Evolutionary conservation across 2,329 filamentous ascomycete genomes (phyloP).

Genomic region (Dactylellina drechsleri): DNA sequence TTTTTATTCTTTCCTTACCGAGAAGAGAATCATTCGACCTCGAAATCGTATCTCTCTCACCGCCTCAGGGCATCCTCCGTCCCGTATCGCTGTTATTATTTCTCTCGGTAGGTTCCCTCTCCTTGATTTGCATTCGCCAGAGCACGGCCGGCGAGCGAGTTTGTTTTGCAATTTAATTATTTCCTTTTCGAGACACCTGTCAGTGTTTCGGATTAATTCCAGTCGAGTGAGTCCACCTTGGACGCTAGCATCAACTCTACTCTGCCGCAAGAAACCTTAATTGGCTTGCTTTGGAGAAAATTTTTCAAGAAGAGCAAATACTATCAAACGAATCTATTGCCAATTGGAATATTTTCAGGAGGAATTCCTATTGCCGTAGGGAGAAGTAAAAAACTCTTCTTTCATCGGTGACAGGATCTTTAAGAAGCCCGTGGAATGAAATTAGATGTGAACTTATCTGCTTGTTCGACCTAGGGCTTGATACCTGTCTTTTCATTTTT

Average conservation of each 20-base stretch:
- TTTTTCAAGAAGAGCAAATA: conserved; percentile 1
- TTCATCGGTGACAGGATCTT: neutral
- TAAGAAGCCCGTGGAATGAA: too few relatives aligned
- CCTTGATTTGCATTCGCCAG: neutral
- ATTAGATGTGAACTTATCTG: neutral
- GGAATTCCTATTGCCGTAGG: conserved; percentile 28
- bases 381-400: conserved; percentile 6
- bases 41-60: too few relatives aligned
- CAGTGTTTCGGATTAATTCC: conserved; percentile 2
- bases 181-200: neutral
- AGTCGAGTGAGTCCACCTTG: neutral
- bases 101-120: neutral
- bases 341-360: conserved; percentile 3
- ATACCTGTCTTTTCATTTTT: conserved; percentile 32
- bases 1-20: too few relatives aligned
- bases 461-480: conserved; percentile 26
- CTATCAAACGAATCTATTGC: conserved; percentile 4
- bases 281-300: conserved; percentile 17
- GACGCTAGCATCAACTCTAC: neutral
- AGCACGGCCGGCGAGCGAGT: neutral
- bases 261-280: conserved; percentile 3
- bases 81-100: neutral
- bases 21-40: too few relatives aligned
- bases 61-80: too few relatives aligned
- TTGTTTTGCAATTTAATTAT: conserved; percentile 3